A percentile compares a stretch with the other conserved stretches of the same genome.
These are phyloP conservation scores for Dendryphion nanum DNA, from an alignment of 2,329 filamentous ascomycete species.

Conservation along the genomic window DNA sequence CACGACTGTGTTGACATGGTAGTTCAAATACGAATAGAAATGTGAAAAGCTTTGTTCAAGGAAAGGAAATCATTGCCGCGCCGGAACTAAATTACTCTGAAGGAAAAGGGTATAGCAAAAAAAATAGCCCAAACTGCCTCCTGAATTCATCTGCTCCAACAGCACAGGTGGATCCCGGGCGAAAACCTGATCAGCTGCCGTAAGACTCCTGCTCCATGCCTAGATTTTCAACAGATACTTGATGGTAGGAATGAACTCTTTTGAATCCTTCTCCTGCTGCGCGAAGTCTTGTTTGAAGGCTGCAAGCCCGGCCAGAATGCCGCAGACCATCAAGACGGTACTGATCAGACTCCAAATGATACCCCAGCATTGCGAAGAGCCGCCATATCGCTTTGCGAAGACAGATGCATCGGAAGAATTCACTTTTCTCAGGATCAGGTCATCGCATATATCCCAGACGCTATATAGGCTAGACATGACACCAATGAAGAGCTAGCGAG, in stretches of 20 bases:
- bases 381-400: constrained; percentile 74
- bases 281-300: constrained; percentile 70
- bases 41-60: no score
- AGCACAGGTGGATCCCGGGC: no score
- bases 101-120: no score
- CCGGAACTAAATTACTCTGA: no score
- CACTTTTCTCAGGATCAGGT: constrained; percentile 76
- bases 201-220: not conserved
- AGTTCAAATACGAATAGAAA: no score
- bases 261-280: constrained; percentile 67
- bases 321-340: constrained; percentile 67
- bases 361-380: constrained; percentile 79
- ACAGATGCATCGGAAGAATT: constrained; percentile 78
- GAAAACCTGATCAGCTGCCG: no score
- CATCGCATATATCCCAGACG: constrained; percentile 83
- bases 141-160: no score
- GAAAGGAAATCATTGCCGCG: no score
- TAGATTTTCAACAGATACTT: constrained; percentile 21
- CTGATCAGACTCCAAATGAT: constrained; percentile 75
- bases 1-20: no score
- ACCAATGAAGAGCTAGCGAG: constrained; percentile 66
- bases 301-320: constrained; percentile 73
- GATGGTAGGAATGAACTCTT: constrained; percentile 60
- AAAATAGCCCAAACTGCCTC: no score
- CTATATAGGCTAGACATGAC: constrained; percentile 80